These are phyloP conservation scores for Galerina sulciceps DNA, from an alignment of 768 basidiomycete species.

Conservation along the genomic window DNA sequence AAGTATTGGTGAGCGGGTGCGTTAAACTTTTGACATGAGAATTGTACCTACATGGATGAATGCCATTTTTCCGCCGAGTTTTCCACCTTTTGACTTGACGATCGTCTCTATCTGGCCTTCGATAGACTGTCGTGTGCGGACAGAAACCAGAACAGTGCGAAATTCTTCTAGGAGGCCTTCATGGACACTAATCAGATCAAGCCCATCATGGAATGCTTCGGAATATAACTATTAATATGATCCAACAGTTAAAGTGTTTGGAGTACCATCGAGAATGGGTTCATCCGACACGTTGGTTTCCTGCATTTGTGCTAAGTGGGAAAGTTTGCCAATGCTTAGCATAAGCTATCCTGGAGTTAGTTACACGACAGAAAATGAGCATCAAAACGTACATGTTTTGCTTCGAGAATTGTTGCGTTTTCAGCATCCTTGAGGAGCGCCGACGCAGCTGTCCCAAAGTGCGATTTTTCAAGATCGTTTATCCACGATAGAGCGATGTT, in stretches of 20 bases:
- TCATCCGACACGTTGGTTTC: slow-evolving; percentile 57
- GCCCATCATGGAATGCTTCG: slow-evolving; percentile 80
- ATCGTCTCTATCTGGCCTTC: slow-evolving; percentile 74
- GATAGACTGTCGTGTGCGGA: slow-evolving; percentile 64
- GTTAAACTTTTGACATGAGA: not conserved
- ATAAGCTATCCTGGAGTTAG: slow-evolving; percentile 60
- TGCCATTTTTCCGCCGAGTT: slow-evolving; percentile 49
- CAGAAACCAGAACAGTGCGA: slow-evolving; percentile 45
- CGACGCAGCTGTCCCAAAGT: slow-evolving; percentile 66
- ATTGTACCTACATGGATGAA: slow-evolving; percentile 49
- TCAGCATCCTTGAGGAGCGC: slow-evolving; percentile 68
- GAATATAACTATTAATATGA: slow-evolving; percentile 8
- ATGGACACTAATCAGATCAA: slow-evolving; percentile 89
- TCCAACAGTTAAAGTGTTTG: not conserved
- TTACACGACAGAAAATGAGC: not conserved
- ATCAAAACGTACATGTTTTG: slow-evolving; percentile 72
- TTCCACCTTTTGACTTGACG: slow-evolving; percentile 54
- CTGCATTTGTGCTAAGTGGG: slow-evolving; percentile 79
- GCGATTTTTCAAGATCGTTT: slow-evolving; percentile 75
- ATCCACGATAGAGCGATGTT: slow-evolving; percentile 82
- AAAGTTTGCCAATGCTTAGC: slow-evolving; percentile 89
- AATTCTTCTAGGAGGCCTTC: slow-evolving; percentile 69
- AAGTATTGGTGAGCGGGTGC: not conserved
- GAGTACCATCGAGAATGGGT: slow-evolving; percentile 57
- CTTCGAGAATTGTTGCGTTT: slow-evolving; percentile 58